Evolutionary conservation across 1,139 yeast genomes (phyloP).

Genomic region (Groenewaldozyma sp.): DNA sequence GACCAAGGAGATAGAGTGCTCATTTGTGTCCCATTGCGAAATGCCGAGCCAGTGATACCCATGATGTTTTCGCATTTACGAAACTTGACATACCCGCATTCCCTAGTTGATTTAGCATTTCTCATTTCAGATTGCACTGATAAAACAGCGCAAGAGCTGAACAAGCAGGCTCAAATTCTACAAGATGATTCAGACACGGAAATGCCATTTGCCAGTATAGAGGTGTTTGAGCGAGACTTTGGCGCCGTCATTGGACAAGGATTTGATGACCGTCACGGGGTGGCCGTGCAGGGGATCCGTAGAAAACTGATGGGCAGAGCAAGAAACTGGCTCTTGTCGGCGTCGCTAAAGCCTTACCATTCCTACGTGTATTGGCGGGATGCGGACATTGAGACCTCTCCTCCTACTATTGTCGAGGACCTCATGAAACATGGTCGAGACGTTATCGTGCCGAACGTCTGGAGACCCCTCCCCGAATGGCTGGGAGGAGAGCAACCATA

Average conservation of each 20-base stretch:
- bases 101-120: slow-evolving; percentile 53
- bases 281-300: slow-evolving; percentile 63
- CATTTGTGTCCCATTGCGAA: slow-evolving; percentile 57
- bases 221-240: slow-evolving; percentile 54
- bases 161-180: slow-evolving; percentile 50
- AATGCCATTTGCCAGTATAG: slow-evolving; percentile 16
- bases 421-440: slow-evolving; percentile 56
- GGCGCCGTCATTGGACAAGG: slow-evolving; percentile 71
- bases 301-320: slow-evolving; percentile 67
- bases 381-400: slow-evolving; percentile 58
- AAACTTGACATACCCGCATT: slow-evolving; percentile 56
- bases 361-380: slow-evolving; percentile 75
- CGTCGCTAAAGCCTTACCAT: slow-evolving; percentile 55
- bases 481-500: slow-evolving; percentile 84
- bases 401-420: slow-evolving; percentile 53
- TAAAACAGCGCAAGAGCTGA: slow-evolving; percentile 44
- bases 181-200: slow-evolving; percentile 44
- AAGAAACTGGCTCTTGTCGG: slow-evolving; percentile 57
- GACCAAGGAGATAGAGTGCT: slow-evolving; percentile 45
- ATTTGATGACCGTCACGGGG: slow-evolving; percentile 68
- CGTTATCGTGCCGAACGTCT: slow-evolving; percentile 77
- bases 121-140: slow-evolving; percentile 62
- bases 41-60: slow-evolving; percentile 56
- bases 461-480: slow-evolving; percentile 91
- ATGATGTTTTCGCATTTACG: slow-evolving; percentile 53